These are phyloP conservation scores for Nitzschia sp. DNA, from an alignment of 108 stramenopile genomes.

Conservation along the genomic window DNA sequence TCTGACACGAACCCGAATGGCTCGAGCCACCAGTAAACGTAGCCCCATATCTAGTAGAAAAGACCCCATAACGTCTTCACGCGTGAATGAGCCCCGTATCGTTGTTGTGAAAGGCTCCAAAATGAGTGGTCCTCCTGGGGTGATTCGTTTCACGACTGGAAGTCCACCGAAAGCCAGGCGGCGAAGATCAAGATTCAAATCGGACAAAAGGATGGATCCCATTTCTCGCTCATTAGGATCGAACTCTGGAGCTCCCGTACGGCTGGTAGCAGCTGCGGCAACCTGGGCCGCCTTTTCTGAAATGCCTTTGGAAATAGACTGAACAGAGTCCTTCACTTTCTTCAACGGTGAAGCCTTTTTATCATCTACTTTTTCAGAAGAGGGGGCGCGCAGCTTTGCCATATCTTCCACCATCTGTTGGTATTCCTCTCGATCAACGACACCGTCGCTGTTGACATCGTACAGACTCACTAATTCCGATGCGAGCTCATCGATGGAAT, in stretches of 20 bases:
- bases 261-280: slow-evolving; percentile 1
- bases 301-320: slow-evolving; percentile 26
- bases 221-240: slow-evolving; percentile 18
- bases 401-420: slow-evolving; percentile 84
- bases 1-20: slow-evolving; percentile 66
- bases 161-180: slow-evolving; percentile 73
- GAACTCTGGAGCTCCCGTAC: slow-evolving; percentile 1
- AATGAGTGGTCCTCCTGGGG: slow-evolving; percentile 83
- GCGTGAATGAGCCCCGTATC: slow-evolving; percentile 72
- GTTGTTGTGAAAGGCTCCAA: slow-evolving; percentile 83
- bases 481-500: slow-evolving; percentile 57
- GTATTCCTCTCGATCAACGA: slow-evolving; percentile 85
- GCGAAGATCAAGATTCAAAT: slow-evolving; percentile 80
- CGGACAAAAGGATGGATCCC: slow-evolving; percentile 71
- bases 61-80: slow-evolving; percentile 80
- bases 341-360: not conserved
- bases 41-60: slow-evolving; percentile 72
- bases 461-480: slow-evolving; percentile 69
- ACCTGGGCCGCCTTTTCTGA: slow-evolving; percentile 33
- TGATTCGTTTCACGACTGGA: slow-evolving; percentile 68
- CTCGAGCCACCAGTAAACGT: slow-evolving; percentile 72
- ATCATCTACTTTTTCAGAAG: slow-evolving; percentile 9
- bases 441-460: slow-evolving; percentile 82
- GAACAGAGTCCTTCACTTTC: slow-evolving; percentile 28
- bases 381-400: slow-evolving; percentile 53